Percentiles rank a stretch among this genome's conserved stretches.
phyloP scores from a whole-genome alignment of 768 basidiomycete genomes.

The Amanita pallidorosea region DNA sequence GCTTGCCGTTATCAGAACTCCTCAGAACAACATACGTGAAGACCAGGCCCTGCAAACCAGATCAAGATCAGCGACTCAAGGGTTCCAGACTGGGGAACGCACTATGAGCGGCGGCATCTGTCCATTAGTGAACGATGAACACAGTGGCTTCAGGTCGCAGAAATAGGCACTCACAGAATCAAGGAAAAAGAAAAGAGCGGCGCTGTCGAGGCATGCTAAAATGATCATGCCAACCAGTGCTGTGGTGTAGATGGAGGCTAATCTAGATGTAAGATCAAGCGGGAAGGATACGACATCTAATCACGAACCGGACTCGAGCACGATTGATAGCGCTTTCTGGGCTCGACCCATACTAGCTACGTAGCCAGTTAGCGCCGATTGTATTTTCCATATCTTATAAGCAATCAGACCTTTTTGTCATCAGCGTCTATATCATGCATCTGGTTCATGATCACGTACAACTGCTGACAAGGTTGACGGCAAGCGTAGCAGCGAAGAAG shows the following conservation, averaged over 20 bases:
- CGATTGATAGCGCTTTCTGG: background rate
- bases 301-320: constrained; percentile 3
- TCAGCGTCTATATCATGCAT: background rate
- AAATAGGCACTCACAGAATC: background rate
- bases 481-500: constrained; percentile 3
- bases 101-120: constrained; percentile 5
- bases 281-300: background rate
- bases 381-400: background rate
- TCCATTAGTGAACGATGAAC: background rate
- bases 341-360: background rate
- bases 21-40: constrained; percentile 1
- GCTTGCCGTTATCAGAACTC: background rate
- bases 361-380: background rate
- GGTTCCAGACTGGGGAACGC: background rate
- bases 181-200: constrained; percentile 3
- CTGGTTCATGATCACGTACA: background rate
- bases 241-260: constrained; percentile 1
- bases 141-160: background rate
- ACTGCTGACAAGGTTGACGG: constrained; percentile 3
- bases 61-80: background rate
- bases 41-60: background rate
- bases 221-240: background rate
- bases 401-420: background rate
- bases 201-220: background rate
- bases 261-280: background rate